Evolutionary conservation across 2,329 filamentous ascomycete genomes (phyloP).

Genomic region (Diaporthe batatas): DNA sequence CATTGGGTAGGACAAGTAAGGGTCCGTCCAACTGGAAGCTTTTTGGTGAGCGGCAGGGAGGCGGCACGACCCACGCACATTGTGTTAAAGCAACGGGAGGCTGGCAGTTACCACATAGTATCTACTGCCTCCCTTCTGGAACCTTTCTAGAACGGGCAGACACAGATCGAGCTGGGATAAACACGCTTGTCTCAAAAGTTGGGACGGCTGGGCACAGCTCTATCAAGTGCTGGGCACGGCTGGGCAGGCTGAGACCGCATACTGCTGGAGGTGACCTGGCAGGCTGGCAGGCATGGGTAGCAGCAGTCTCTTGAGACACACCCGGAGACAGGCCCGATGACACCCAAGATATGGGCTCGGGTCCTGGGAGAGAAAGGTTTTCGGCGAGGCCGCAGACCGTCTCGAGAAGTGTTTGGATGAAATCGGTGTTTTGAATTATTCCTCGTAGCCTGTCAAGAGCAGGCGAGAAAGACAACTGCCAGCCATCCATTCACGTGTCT

Average conservation of each 20-base stretch:
- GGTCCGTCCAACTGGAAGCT: background rate
- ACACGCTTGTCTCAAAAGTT: conserved; percentile 13
- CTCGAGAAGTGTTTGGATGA: conserved; percentile 33
- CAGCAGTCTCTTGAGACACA: conserved; percentile 19
- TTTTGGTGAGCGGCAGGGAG: conserved; percentile 6
- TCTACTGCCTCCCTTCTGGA: conserved; percentile 13
- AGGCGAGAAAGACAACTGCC: background rate
- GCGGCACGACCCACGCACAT: background rate
- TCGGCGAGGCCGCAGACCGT: conserved; percentile 20
- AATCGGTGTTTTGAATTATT: conserved; percentile 21
- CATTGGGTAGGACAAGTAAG: background rate
- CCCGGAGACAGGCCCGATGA: conserved; percentile 9
- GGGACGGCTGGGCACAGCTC: conserved; percentile 14
- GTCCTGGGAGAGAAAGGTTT: conserved; percentile 7
- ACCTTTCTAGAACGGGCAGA: conserved; percentile 19
- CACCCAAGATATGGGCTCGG: conserved; percentile 13
- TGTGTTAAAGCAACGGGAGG: background rate
- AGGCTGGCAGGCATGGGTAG: background rate
- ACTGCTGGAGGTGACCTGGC: background rate
- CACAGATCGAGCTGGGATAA: conserved; percentile 19
- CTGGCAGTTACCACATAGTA: too few species aligned
- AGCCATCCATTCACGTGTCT: background rate
- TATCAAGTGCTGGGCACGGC: background rate
- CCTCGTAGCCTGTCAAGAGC: conserved; percentile 1
- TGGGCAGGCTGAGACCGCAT: background rate